Conservation (phyloP, 1,139 yeast species). For the Eremothecium gossypii region DNA sequence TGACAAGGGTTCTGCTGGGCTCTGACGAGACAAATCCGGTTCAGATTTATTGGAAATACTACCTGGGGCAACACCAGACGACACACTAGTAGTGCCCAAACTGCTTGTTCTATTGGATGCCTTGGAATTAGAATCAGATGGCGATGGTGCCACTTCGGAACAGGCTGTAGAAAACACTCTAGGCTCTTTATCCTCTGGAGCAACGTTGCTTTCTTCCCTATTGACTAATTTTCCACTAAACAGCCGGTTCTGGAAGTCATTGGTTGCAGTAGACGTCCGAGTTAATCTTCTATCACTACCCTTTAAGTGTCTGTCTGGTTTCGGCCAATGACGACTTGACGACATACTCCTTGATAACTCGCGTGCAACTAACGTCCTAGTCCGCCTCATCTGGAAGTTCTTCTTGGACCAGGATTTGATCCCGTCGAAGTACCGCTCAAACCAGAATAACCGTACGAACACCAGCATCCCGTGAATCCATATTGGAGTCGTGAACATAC, state of each 20-base stretch:
- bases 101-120: not conserved
- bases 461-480: conserved; percentile 76
- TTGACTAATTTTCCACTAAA: conserved; percentile 29
- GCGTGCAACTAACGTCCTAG: conserved; percentile 44
- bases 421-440: conserved; percentile 77
- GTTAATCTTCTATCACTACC: conserved; percentile 1
- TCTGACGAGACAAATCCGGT: not conserved
- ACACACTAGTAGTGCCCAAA: not conserved
- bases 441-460: conserved; percentile 79
- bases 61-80: too few relatives aligned
- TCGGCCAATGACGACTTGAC: conserved; percentile 5
- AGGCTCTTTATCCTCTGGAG: not conserved
- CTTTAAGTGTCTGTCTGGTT: not conserved
- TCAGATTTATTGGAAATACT: not conserved
- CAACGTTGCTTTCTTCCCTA: conserved; percentile 19
- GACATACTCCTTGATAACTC: conserved; percentile 43
- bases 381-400: conserved; percentile 70
- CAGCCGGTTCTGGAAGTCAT: conserved; percentile 28
- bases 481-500: conserved; percentile 76
- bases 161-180: not conserved
- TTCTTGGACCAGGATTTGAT: conserved; percentile 66
- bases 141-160: not conserved
- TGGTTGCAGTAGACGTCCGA: conserved; percentile 8
- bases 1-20: not conserved
- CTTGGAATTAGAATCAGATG: not conserved